Base-by-base conservation (phyloP, 495 filamentous ascomycete species). In the Podospora bellae-mahoneyi region DNA sequence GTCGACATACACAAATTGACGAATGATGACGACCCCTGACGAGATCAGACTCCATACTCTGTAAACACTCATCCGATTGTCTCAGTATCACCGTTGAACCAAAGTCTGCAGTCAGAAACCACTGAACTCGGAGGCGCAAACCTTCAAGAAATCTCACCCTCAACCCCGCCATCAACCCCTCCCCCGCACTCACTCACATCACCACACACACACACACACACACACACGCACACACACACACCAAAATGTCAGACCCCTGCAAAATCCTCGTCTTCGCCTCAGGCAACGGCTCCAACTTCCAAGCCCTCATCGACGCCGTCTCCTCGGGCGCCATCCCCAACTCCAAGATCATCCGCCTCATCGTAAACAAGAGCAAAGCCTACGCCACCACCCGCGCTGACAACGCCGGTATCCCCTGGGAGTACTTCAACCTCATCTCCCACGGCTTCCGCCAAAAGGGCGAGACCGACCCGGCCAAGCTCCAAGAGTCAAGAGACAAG, bases 261-360 rank as follows among this genome's bases (percentile, higher is more conserved):
- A 76, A 76, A 28, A 79, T 82, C 62, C 62, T 78, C 34, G 79
- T 82, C 39, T 73, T 82, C 68, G 74, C 75, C 72, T 94, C 89
- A 66, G 94, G 91, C 75, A 88, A 84, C 70, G 94, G 94, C 69
- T 87, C 91, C 61, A 97, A 97, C 75, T 87, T 98, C 27, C 93
- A 96, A 82, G 93, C 93, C 39, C 84, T 97, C 54, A 95, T 97
- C 73, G 90, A 96, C 78, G 89, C 90, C 60, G 81, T 85, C 60
- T 77, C 79, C 39, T 77, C 82, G 19, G 78, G 80, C 23, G 72
- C 78, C 7, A 84, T 92, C 65, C 85, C 90, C 66, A 76, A 84
- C 68, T 79, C 87, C 54, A 82, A 79, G 34, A 91, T 97, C 70
- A 77, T 90, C 34, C 89, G 90, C 56, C 91, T 97, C 7, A 86